Evolutionary conservation across 305 asterid genomes (phyloP).

Genomic region (Euphrasia arctica): DNA sequence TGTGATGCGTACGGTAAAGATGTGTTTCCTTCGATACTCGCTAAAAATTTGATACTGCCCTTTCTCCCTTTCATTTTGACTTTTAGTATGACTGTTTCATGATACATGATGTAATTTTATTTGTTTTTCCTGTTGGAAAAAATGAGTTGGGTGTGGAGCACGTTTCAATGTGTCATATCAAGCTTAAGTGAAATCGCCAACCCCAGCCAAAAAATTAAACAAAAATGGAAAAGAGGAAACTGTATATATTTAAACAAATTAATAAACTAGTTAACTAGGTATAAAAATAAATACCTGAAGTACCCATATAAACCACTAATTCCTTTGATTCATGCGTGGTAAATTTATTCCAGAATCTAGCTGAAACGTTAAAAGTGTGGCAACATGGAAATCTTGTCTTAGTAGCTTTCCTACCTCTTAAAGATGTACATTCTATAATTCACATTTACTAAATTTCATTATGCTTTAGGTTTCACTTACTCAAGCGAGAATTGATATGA

Average conservation of each 20-base stretch:
- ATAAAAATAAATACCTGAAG: no score
- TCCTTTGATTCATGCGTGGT: no score
- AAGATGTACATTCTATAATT: constrained; percentile 5
- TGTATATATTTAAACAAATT: not conserved
- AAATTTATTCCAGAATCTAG: no score
- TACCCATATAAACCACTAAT: no score
- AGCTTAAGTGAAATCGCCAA: not conserved
- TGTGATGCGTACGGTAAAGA: constrained; percentile 92
- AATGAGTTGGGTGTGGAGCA: constrained; percentile 18
- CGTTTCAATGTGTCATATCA: not conserved
- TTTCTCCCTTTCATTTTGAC: constrained; percentile 9
- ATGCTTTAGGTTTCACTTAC: constrained; percentile 89
- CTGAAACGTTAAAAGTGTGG: no score
- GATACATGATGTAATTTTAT: constrained; percentile 14
- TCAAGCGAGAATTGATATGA: constrained; percentile 99
- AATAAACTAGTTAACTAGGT: no score
- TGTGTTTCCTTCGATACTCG: constrained; percentile 24
- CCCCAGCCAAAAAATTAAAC: not conserved
- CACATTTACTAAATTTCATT: constrained; percentile 20
- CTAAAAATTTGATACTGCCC: constrained; percentile 12
- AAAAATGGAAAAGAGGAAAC: not conserved
- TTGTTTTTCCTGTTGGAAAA: constrained; percentile 3
- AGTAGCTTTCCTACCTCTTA: no score
- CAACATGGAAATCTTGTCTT: no score
- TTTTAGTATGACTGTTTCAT: constrained; percentile 2